These are phyloP conservation scores for Tuctoria greenei DNA, from an alignment of 176 grass and related monocot genomes.

Conservation along the genomic window DNA sequence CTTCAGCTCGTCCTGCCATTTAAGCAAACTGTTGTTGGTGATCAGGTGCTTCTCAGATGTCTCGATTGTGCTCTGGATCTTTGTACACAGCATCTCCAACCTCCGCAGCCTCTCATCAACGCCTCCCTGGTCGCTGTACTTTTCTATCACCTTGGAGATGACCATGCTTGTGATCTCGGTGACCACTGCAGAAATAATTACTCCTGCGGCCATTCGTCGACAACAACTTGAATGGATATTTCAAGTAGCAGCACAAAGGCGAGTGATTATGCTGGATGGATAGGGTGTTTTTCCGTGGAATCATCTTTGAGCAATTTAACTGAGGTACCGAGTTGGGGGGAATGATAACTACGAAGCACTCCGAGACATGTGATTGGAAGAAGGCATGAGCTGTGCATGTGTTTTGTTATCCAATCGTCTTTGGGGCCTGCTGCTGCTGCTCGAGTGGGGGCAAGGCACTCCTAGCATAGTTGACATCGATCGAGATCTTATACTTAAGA, in stretches of 20 bases:
- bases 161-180: conserved; percentile 2
- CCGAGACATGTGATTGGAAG: not conserved
- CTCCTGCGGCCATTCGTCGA: conserved; percentile 28
- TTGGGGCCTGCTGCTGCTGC: no score
- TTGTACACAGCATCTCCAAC: conserved; percentile 2
- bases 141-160: conserved; percentile 11
- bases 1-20: conserved; percentile 34
- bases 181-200: not conserved
- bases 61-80: conserved; percentile 24
- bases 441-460: not conserved
- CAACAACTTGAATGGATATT: not conserved
- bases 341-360: not conserved
- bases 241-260: not conserved
- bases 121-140: not conserved
- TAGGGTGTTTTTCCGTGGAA: not conserved
- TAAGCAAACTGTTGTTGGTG: not conserved
- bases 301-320: not conserved
- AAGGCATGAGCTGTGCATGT: not conserved
- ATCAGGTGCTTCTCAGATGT: conserved; percentile 15
- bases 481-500: no score
- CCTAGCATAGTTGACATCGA: no score
- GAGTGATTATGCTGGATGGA: not conserved
- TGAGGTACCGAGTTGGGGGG: no score
- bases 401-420: not conserved
- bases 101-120: not conserved